Base-by-base conservation (phyloP, 2,329 filamentous ascomycete genomes). In the Fragosphaeria purpurea region DNA sequence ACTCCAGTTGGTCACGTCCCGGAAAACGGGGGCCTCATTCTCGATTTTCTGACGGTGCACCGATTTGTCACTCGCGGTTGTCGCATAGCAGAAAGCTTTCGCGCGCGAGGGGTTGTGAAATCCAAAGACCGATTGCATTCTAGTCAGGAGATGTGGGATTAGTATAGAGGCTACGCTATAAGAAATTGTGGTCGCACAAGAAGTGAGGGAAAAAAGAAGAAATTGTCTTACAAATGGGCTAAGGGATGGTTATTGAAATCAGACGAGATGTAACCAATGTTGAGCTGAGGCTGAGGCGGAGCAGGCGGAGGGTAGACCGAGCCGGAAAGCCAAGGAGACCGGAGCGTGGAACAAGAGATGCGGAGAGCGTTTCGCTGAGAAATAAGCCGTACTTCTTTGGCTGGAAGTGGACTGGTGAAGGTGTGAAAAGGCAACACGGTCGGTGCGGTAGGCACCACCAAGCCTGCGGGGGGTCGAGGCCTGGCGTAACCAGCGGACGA, bases 241-340 rank as follows among this genome's bases (percentile, higher is more conserved):
- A 98, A 72, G 4, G 93, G 93, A 63, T 98, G 93, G 60, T 98
- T 98, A 63, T 98, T 98, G 69, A 98, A 98, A 67, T 98, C 93
- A 0, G 93, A 97, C 4, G 93, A 97, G 39, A 98, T 83, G 65
- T 98, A 98, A 44, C 93, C 93, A 53, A 98, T 82, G 58, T 88
- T 91, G n/a, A 98, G 74, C 57, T 85, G 80, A 1, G 90, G 89
- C 42, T 73, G 76, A 1, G 93, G 93, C 1, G 93, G 90, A 3
- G 79, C 67, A 0, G 93, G 93, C 3, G 93, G 93, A n/a, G 80
- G 79, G 60, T 87, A 95, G 0, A 97, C 86, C 0, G 82, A 82
- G 44, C 70, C 63, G 6, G 91, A 85, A 45, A 98, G 77, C 93
- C 93, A 98, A 5, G 89, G 80, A 2, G 89, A 82, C 51, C 85